Conservation (phyloP, 805 yeast genomes). For the Yamadazyma tumulicola region DNA sequence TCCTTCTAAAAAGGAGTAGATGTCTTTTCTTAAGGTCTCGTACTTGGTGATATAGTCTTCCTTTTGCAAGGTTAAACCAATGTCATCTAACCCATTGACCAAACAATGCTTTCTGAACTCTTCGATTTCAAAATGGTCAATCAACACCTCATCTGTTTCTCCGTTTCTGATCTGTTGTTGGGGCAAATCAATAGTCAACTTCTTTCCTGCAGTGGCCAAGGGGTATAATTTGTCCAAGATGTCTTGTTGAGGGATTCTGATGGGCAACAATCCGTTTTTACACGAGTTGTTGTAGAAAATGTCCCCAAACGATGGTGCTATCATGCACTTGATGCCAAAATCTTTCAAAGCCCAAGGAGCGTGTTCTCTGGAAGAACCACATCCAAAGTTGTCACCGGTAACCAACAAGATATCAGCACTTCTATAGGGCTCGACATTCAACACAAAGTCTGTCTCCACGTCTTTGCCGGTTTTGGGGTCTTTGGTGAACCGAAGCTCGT, state of each 20-base stretch:
- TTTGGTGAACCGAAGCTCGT: conserved; percentile 72
- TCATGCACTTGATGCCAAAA: conserved; percentile 92
- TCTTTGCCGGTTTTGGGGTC: conserved; percentile 70
- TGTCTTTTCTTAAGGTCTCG: conserved; percentile 72
- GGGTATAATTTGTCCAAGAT: conserved; percentile 75
- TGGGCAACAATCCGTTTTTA: conserved; percentile 93
- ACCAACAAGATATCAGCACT: conserved; percentile 80
- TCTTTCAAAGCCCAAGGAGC: conserved; percentile 99
- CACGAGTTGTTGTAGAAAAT: conserved; percentile 96
- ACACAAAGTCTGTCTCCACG: conserved; percentile 81
- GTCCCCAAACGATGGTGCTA: conserved; percentile 98
- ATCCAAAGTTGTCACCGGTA: conserved; percentile 96
- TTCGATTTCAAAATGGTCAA: conserved; percentile 84
- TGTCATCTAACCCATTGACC: conserved; percentile 93
- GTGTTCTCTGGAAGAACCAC: conserved; percentile 99
- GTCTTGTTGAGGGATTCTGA: conserved; percentile 77
- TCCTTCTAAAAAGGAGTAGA: conserved; percentile 90
- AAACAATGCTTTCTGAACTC: conserved; percentile 92
- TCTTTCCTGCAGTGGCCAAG: conserved; percentile 68
- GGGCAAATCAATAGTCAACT: conserved; percentile 79
- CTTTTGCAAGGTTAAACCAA: conserved; percentile 90
- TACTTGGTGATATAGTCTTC: conserved; percentile 71
- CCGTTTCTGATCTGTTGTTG: conserved; percentile 77
- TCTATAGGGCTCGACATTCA: conserved; percentile 82
- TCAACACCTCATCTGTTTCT: conserved; percentile 57